A percentile compares a stretch with the other conserved stretches of the same genome.
Evolutionary conservation across 108 stramenopile species (phyloP).

Genomic region (Schizochytrium sp.): DNA sequence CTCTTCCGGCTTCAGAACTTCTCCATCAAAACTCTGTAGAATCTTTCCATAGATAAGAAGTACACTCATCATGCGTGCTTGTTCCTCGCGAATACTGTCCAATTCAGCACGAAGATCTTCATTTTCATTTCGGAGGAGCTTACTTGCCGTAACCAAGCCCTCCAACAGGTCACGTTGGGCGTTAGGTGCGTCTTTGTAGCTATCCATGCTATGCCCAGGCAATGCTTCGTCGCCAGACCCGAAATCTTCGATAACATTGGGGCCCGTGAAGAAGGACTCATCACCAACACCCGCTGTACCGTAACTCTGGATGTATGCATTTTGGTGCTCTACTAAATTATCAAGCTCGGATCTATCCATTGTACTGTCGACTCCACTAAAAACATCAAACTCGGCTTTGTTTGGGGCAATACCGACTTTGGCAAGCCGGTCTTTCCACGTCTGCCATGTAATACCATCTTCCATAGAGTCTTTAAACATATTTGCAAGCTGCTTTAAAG

Average conservation of each 20-base stretch:
- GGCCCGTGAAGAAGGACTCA: background rate
- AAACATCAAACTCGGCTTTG: background rate
- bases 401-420: background rate
- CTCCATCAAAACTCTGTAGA: constrained; percentile 48
- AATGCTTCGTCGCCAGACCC: background rate
- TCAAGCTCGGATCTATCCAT: background rate
- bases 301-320: background rate
- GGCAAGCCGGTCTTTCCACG: background rate
- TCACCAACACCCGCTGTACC: constrained; percentile 7
- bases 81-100: constrained; percentile 32
- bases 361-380: background rate
- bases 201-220: background rate
- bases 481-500: background rate
- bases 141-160: background rate
- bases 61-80: constrained; percentile 54
- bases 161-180: background rate
- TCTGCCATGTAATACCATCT: background rate
- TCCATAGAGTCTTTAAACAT: background rate
- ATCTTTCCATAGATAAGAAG: constrained; percentile 48
- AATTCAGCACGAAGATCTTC: constrained; percentile 55
- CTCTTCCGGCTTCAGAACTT: background rate
- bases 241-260: background rate
- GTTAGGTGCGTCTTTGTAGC: background rate
- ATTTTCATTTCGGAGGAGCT: constrained; percentile 19
- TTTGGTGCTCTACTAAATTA: background rate